Base-by-base conservation (phyloP, 345 rosid species). In the Aquilaria malaccensis region DNA sequence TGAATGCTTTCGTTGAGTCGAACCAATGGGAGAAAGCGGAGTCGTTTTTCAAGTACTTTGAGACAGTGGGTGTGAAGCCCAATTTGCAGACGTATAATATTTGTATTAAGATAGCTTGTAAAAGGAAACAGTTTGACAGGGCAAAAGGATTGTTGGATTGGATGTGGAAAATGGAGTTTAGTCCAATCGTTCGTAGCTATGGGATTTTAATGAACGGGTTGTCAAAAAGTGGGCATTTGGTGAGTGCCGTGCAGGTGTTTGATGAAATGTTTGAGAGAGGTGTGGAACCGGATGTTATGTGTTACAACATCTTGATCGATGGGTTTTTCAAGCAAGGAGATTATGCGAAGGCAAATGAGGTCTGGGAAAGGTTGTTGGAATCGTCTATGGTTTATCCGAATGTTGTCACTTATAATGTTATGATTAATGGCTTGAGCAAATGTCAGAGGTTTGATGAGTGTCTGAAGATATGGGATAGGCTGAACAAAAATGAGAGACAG, bases 381-480 rank as follows among this genome's bases (percentile, higher is more conserved):
- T 82, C 67, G 30, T 52, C 84, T 9, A 67, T 67, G 7, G 83
- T 80, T 61, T 94, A 70, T 71, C 96, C 97, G 1, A 88, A 82
- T 80, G 87, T 85, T 10, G 82, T 75, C 65, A 84, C 92, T 48
- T 89, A 94, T 63, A 94, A 87, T 69, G 73, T 86, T 47, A 87
- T 93, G 97, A 87, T 90, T 56, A 82, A 67, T 72, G 96, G 95
- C 53, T 75, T 90, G 71, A 86, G 86, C 63, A 88, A 85, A 62
- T 83, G 93, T 50, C 85, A 88, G 43, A 83, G 70, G 69, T 67
- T 82, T 46, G 83, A 85, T 59, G 89, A 86, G 75, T 68, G 91
- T 55, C 70, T 88, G 72, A 78, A 77, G 64, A 72, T 88, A 32
- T 94, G 92, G 95, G 81, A 85, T 60, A 85, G 95, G 71, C 85